Conservation (phyloP, 352 stramenopile species). For the Poterioochromonas sp. region DNA sequence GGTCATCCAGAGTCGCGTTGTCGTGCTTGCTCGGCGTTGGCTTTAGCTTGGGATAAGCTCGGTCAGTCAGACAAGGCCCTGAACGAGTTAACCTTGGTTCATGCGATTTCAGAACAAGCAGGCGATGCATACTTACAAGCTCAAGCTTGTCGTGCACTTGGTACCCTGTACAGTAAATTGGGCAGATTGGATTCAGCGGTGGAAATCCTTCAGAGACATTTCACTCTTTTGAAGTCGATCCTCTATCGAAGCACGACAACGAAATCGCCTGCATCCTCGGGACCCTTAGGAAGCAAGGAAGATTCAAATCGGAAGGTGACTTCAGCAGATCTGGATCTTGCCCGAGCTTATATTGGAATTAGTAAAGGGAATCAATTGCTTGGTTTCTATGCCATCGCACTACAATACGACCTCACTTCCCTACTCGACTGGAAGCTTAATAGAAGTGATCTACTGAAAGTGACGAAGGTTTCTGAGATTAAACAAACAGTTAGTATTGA, state of each 20-base stretch:
- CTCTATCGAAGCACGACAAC: not conserved
- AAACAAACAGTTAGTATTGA: too few species aligned
- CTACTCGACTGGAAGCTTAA: constrained; percentile 47
- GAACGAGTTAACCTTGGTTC: constrained; percentile 29
- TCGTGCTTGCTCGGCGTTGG: constrained; percentile 68
- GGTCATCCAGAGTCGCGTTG: constrained; percentile 60
- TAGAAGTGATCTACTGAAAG: not conserved
- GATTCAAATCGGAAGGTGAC: not conserved
- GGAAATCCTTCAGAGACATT: constrained; percentile 7
- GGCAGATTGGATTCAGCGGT: not conserved
- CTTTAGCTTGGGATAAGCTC: constrained; percentile 63
- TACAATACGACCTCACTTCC: constrained; percentile 40
- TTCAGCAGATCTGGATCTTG: constrained; percentile 37
- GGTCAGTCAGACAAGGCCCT: constrained; percentile 49
- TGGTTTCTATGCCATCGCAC: constrained; percentile 40
- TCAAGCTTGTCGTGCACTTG: constrained; percentile 27
- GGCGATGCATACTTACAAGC: not conserved
- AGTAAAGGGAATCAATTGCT: constrained; percentile 43
- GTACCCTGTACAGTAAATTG: constrained; percentile 26
- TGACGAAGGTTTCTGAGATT: too few species aligned
- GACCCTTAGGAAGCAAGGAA: not conserved
- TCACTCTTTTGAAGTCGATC: constrained; percentile 3
- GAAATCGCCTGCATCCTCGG: not conserved
- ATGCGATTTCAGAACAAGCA: constrained; percentile 26
- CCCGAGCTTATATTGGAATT: constrained; percentile 44